Conservation (phyloP, 331 rosid species). For the Pyrus hybrid region DNA sequence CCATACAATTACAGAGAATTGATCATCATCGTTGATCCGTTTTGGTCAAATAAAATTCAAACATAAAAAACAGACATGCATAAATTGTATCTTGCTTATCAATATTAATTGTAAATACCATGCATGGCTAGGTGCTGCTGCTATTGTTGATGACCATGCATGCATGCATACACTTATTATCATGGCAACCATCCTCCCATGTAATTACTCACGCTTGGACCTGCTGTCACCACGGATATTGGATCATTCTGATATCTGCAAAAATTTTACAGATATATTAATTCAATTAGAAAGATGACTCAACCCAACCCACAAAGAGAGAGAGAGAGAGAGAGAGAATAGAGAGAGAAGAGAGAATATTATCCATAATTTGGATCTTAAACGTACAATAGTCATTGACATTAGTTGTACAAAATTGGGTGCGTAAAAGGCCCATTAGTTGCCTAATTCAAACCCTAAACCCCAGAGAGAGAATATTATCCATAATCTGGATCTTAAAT, state of each 20-base stretch:
- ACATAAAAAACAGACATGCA: conserved; percentile 1
- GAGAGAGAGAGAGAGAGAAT: background rate
- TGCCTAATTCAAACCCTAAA: too few relatives aligned
- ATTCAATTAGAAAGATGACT: background rate
- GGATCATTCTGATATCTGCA: conserved; percentile 80
- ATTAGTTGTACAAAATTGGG: too few relatives aligned
- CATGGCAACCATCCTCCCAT: conserved; percentile 94
- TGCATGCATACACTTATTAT: background rate
- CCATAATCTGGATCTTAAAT: too few relatives aligned
- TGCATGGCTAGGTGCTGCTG: too few relatives aligned
- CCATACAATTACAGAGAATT: background rate
- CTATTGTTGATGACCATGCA: background rate
- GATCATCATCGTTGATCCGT: too few relatives aligned
- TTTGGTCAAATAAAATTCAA: background rate
- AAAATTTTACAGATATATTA: background rate
- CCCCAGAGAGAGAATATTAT: background rate
- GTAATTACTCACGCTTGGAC: conserved; percentile 88
- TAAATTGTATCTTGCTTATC: background rate
- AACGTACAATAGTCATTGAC: too few relatives aligned
- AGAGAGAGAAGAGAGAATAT: too few relatives aligned
- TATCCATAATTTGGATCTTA: too few relatives aligned
- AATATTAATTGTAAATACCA: too few relatives aligned
- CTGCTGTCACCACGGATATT: conserved; percentile 67
- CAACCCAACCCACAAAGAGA: background rate
- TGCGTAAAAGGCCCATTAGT: too few relatives aligned